Conservation (phyloP, 345 rosid genomes). For the Raphanus sativus region DNA sequence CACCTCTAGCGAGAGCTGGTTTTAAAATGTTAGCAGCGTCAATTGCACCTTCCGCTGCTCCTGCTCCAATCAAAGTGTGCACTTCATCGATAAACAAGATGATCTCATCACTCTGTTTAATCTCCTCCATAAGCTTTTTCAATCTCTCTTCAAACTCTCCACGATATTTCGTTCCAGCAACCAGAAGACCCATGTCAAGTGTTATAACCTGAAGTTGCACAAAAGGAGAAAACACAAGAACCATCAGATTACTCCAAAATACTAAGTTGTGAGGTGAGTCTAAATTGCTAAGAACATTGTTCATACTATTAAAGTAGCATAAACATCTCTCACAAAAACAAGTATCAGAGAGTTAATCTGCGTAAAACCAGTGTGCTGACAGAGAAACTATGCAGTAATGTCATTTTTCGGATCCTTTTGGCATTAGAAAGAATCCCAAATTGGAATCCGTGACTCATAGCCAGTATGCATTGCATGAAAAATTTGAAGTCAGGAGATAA, state of each 20-base stretch:
- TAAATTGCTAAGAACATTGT: neutral
- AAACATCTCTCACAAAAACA: too few relatives aligned
- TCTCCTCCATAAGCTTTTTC: constrained; percentile 99
- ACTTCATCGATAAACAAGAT: constrained; percentile 98
- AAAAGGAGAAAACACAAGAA: constrained; percentile 8
- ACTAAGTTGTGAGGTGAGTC: neutral
- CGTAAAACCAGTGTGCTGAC: neutral
- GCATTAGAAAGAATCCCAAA: neutral
- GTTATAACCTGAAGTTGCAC: constrained; percentile 67
- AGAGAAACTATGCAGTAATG: neutral
- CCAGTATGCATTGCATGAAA: neutral
- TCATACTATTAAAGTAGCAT: neutral
- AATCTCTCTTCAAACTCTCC: constrained; percentile 98
- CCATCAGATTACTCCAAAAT: constrained; percentile 1
- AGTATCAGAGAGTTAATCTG: neutral
- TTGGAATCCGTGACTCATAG: neutral
- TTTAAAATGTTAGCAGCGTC: constrained; percentile 98
- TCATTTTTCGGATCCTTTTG: neutral
- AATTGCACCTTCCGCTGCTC: constrained; percentile 99
- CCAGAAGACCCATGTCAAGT: constrained; percentile 99
- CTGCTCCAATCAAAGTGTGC: constrained; percentile 96
- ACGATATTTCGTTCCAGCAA: constrained; percentile 98
- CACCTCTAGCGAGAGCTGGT: constrained; percentile 99
- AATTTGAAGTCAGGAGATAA: neutral
- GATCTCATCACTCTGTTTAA: constrained; percentile 93